Base-by-base conservation (phyloP, 257 asterid genomes). In the Jasminum sambac region DNA sequence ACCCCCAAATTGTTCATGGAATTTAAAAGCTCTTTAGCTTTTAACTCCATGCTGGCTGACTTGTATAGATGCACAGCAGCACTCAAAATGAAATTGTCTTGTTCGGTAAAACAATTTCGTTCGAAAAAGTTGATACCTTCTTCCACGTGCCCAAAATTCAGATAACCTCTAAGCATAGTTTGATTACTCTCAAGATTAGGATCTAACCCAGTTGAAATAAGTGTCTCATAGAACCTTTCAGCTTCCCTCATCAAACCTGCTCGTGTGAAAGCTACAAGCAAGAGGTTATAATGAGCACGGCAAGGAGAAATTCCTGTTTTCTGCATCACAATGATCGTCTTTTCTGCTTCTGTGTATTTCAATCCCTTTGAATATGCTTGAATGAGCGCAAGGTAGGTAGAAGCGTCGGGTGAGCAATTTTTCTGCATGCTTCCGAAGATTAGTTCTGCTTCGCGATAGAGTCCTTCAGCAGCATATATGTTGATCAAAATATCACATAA, bases 11-110 rank as follows among this genome's bases (percentile, higher is more conserved):
- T 66, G 24, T 77, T 68, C 87, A 90, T 84, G 50, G 75, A 69
- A 59, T 42, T 74, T 67, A 88, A 78, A 46, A 88, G 68, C 79
- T 68, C 84, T 50, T 77, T 82, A 0, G 90, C 96, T 70, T 43
- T 77, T 46, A 52, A 38, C 43, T 75, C 90, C 23, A 81, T 72
- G 69, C 81, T 69, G 1, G 78, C 87, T 58, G 92, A 76, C 79
- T 68, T 72, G 80, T 90, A 93, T 42, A 93, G 82, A 57, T 89
- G 93, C 71, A 86, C 79, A 11, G 92, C 95, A 0, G 94, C 94
- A 64, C 97, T 90, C 84, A 82, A 72, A 63, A 85, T 72, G 72
- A 87, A 92, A 84, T 88, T 79, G 79, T 88, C 97, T 23, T 82
- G 76, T 77, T 76, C 72, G 11, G 77, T 55, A 69, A 74, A 34